Conservation (phyloP, 306 rosid genomes). For the Lablab purpureus region DNA sequence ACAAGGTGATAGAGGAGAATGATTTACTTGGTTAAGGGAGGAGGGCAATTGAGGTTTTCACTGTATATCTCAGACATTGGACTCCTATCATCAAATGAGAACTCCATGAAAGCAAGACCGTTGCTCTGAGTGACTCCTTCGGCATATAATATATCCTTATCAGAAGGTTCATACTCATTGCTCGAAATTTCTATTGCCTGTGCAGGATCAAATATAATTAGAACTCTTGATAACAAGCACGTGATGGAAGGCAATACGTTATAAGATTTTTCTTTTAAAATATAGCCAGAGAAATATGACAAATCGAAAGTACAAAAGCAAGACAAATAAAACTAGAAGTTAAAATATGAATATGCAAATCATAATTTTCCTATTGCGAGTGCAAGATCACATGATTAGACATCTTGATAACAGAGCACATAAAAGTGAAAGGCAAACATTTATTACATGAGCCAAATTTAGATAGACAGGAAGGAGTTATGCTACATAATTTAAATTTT, state of each 20-base stretch:
- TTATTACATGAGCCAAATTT: constrained; percentile 14
- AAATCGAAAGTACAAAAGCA: constrained; percentile 27
- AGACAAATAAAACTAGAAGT: constrained; percentile 3
- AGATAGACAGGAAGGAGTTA: constrained; percentile 31
- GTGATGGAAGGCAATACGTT: constrained; percentile 2
- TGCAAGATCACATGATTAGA: constrained; percentile 38
- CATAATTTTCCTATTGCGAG: constrained; percentile 74
- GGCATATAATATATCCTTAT: constrained; percentile 78
- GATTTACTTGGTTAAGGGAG: constrained; percentile 74
- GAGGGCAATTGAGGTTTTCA: constrained; percentile 65
- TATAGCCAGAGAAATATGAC: constrained; percentile 15
- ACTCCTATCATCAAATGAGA: constrained; percentile 87
- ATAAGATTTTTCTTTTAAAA: constrained; percentile 22
- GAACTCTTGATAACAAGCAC: constrained; percentile 10
- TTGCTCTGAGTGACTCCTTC: constrained; percentile 95
- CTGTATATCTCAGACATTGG: constrained; percentile 80
- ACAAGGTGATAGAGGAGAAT: constrained; percentile 43
- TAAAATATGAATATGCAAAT: background rate
- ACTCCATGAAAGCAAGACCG: constrained; percentile 84
- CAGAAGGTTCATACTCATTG: constrained; percentile 91
- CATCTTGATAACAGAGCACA: constrained; percentile 24
- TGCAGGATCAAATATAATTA: constrained; percentile 39
- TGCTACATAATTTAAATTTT: constrained; percentile 28
- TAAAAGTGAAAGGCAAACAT: background rate
- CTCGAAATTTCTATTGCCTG: constrained; percentile 94